Base-by-base conservation (phyloP, 352 stramenopile species). In the Phytophthora multivora region DNA sequence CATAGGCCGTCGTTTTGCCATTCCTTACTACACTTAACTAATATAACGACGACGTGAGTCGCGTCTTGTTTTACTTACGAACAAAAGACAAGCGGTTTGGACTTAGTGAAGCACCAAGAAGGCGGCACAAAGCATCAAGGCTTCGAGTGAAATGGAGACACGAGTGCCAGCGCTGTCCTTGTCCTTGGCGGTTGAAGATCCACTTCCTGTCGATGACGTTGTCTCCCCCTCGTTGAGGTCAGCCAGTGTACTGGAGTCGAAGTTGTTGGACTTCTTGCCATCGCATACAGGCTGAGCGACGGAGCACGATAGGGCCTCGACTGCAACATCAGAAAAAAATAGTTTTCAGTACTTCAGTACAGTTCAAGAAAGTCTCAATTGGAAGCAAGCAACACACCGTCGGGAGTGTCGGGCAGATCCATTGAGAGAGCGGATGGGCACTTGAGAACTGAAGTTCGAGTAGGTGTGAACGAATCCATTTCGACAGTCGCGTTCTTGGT, bases 401-500 rank as follows among this genome's bases (percentile, higher is more conserved):
- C 46, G 1, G 77, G 77, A 13, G 38, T 77, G 6, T 66, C 59
- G 1, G 77, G 77, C n/a, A 87, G 42, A 30, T 67, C 59, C 18
- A 73, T 64, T 3, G 72, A 77, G 50, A 88, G 71, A 5, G 50
- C 50, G 23, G 41, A 63, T 12, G 79, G 79, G 31, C 79, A 89
- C n/a, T 60, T 53, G 16, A 89, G 64, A 5, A 63, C 52, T 4
- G 55, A 48, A n/a, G 39, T 69, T 11, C 75, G 58, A 2, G 59
- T 71, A 3, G 79, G 75, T 16, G 40, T 72, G 59, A 73, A 87
- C 10, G 41, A 51, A 47, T 66, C 57, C 36, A 73, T 62, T 33
- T 62, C 79, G 28, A 89, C 38, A 21, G 69, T 88, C 16, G 80
- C 84, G 28, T 74, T 68, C 16, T 63, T 69, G 26, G 80, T 89